These are phyloP conservation scores for Prinsepia uniflora DNA, from an alignment of 306 rosid genomes.

Conservation along the genomic window DNA sequence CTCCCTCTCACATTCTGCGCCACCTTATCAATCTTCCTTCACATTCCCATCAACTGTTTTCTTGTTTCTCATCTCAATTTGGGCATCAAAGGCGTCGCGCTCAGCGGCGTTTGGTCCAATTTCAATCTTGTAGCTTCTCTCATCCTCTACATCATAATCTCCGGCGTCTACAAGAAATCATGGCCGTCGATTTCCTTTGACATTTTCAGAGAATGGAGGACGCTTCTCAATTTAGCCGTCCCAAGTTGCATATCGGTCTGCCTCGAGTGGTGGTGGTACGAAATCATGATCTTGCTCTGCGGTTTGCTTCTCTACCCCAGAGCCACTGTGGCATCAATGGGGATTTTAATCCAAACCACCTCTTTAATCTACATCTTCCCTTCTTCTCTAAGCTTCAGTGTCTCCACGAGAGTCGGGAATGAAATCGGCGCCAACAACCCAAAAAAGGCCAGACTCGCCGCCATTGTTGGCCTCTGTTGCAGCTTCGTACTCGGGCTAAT, in stretches of 20 bases:
- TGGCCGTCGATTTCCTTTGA: conserved; percentile 67
- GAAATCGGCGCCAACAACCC: conserved; percentile 74
- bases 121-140: conserved; percentile 61
- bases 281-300: conserved; percentile 81
- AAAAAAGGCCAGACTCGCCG: conserved; percentile 54
- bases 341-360: conserved; percentile 81
- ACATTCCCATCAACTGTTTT: conserved; percentile 67
- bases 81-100: conserved; percentile 77
- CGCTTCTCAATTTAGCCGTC: conserved; percentile 60
- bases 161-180: conserved; percentile 49
- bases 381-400: conserved; percentile 76
- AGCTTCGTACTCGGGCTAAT: conserved; percentile 58
- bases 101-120: conserved; percentile 73
- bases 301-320: conserved; percentile 57
- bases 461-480: conserved; percentile 64
- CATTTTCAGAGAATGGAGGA: conserved; percentile 52
- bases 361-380: conserved; percentile 83
- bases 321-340: conserved; percentile 92
- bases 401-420: conserved; percentile 84
- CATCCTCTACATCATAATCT: conserved; percentile 46
- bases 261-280: conserved; percentile 99
- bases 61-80: conserved; percentile 50
- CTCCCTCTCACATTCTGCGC: conserved; percentile 83
- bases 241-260: conserved; percentile 92
- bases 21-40: conserved; percentile 54